Percentiles rank a stretch among this genome's conserved stretches.
These are phyloP conservation scores for Termitomyces bulborhizus DNA, from an alignment of 768 basidiomycete species.

Conservation along the genomic window DNA sequence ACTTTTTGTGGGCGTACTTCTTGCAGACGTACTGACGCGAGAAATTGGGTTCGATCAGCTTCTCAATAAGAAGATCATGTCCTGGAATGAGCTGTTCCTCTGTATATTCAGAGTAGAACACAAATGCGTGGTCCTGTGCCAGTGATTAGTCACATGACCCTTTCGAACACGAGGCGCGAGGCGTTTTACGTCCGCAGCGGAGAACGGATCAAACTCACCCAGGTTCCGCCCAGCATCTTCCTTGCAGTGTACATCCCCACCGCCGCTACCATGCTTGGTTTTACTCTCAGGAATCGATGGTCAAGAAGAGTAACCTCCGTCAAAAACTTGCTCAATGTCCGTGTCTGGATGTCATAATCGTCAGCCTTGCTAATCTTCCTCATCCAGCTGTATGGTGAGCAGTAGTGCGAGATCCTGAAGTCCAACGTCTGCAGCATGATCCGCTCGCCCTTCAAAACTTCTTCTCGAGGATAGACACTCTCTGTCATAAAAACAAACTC, in stretches of 20 bases:
- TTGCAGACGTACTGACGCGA: conserved; percentile 83
- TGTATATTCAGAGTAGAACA: conserved; percentile 89
- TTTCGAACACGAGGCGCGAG: conserved; percentile 12
- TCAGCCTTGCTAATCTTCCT: conserved; percentile 97
- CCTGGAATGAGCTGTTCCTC: conserved; percentile 84
- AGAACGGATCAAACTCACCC: conserved; percentile 61
- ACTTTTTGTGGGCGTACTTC: conserved; percentile 98
- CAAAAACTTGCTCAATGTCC: conserved; percentile 95
- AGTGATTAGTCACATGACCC: conserved; percentile 32
- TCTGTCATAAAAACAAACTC: conserved; percentile 99
- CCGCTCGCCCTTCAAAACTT: conserved; percentile 96
- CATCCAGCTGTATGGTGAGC: conserved; percentile 99
- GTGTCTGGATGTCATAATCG: conserved; percentile 96
- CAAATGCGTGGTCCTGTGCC: conserved; percentile 78
- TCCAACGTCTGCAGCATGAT: conserved; percentile 94
- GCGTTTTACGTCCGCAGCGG: conserved; percentile 1
- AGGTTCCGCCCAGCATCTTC: conserved; percentile 89
- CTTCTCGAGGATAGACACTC: conserved; percentile 88
- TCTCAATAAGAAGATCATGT: conserved; percentile 75
- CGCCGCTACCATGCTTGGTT: conserved; percentile 91
- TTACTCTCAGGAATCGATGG: conserved; percentile 85
- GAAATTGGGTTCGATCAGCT: conserved; percentile 76
- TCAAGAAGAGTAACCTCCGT: conserved; percentile 95
- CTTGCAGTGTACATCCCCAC: conserved; percentile 97
- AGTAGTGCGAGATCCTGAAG: conserved; percentile 94